These are phyloP conservation scores for Aspergillus piperis DNA, from an alignment of 2,329 filamentous ascomycete species.

Conservation along the genomic window DNA sequence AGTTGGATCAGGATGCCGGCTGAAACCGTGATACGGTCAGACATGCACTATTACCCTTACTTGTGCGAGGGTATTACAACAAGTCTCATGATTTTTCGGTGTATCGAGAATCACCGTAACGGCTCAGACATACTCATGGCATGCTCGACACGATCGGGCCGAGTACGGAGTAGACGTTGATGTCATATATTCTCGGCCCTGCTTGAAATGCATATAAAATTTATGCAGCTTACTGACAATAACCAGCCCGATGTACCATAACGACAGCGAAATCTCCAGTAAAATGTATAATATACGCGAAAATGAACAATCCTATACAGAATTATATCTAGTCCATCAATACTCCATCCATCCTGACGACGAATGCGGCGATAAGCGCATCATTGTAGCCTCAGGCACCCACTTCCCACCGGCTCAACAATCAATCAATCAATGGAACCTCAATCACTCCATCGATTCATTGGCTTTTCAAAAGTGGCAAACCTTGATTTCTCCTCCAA, in stretches of 20 bases:
- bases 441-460: background rate
- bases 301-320: background rate
- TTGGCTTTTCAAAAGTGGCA: background rate
- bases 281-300: background rate
- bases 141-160: too few relatives aligned
- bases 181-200: too few relatives aligned
- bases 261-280: background rate
- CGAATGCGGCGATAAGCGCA: background rate
- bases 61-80: too few relatives aligned
- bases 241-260: background rate
- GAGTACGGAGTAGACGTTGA: too few relatives aligned
- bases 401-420: background rate
- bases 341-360: background rate
- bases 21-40: background rate
- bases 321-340: background rate
- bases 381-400: constrained; percentile 17
- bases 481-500: too few relatives aligned
- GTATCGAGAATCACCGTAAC: too few relatives aligned
- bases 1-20: background rate
- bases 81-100: too few relatives aligned
- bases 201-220: background rate
- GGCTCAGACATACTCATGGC: too few relatives aligned
- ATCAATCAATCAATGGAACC: background rate
- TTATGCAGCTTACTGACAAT: background rate
- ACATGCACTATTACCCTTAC: too few relatives aligned